A percentile compares a stretch with the other conserved stretches of the same genome.
phyloP scores from a whole-genome alignment of 768 basidiomycete species.

The Coprinopsis sp. region DNA sequence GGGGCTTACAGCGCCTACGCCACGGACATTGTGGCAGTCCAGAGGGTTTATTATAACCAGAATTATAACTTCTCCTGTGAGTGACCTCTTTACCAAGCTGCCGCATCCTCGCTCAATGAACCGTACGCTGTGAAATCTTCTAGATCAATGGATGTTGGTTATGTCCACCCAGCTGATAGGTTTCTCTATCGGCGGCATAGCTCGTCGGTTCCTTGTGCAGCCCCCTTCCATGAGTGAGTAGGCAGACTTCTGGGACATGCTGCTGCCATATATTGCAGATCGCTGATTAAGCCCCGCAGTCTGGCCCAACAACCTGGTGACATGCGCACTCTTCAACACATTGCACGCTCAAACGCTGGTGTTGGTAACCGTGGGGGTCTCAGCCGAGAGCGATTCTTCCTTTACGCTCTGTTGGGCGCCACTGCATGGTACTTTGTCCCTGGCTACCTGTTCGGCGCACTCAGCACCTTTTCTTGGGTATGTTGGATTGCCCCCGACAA shows the following conservation, averaged over 20 bases:
- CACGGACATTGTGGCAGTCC: slow-evolving; percentile 74
- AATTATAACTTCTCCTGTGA: slow-evolving; percentile 53
- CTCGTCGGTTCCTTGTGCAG: slow-evolving; percentile 71
- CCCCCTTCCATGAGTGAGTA: slow-evolving; percentile 67
- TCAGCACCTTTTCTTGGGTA: slow-evolving; percentile 57
- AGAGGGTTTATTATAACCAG: slow-evolving; percentile 67
- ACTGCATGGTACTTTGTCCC: slow-evolving; percentile 66
- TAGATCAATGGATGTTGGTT: slow-evolving; percentile 77
- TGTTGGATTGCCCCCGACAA: slow-evolving; percentile 70
- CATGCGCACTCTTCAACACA: slow-evolving; percentile 75
- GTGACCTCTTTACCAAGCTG: too few species aligned
- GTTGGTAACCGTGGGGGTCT: slow-evolving; percentile 61
- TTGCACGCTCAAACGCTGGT: slow-evolving; percentile 68
- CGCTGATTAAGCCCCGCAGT: slow-evolving; percentile 38
- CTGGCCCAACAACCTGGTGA: slow-evolving; percentile 75
- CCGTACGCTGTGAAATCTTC: too few species aligned
- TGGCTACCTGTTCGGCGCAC: slow-evolving; percentile 66
- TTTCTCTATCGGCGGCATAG: slow-evolving; percentile 72
- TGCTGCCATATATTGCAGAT: slow-evolving; percentile 24
- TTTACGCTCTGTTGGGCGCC: slow-evolving; percentile 54
- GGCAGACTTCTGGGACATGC: neutral
- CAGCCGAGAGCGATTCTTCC: slow-evolving; percentile 74
- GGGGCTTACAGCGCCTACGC: slow-evolving; percentile 58
- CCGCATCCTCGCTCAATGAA: too few species aligned
- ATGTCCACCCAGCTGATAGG: slow-evolving; percentile 76